Evolutionary conservation across 371 early-diverging fungal genomes (phyloP).

Genomic region (Rhizopus sp.): DNA sequence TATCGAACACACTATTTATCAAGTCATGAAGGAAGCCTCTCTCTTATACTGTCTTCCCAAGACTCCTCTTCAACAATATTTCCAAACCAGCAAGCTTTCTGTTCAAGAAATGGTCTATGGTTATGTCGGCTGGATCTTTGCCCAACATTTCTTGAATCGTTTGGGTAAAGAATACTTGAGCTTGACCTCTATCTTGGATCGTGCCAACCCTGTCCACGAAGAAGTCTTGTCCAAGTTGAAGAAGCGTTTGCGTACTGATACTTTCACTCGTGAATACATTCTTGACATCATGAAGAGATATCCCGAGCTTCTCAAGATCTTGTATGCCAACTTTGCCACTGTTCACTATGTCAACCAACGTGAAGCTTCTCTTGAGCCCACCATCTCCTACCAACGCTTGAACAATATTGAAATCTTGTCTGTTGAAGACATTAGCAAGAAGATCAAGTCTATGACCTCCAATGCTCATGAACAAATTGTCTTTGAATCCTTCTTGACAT

Average conservation of each 20-base stretch:
- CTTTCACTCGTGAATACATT: conserved; percentile 97
- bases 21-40: conserved; percentile 96
- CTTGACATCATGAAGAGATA: conserved; percentile 94
- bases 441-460: conserved; percentile 81
- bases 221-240: conserved; percentile 96
- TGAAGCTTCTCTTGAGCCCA: conserved; percentile 65
- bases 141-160: conserved; percentile 97
- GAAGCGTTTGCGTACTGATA: conserved; percentile 96
- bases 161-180: conserved; percentile 92
- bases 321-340: conserved; percentile 95
- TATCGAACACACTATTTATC: conserved; percentile 90
- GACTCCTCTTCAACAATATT: conserved; percentile 95
- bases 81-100: conserved; percentile 87
- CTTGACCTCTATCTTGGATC: conserved; percentile 80
- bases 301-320: conserved; percentile 88
- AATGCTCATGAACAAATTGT: conserved; percentile 96
- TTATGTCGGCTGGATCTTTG: conserved; percentile 95
- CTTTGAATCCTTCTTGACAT: conserved; percentile 92
- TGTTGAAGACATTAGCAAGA: conserved; percentile 84
- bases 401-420: conserved; percentile 77
- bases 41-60: conserved; percentile 96
- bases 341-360: conserved; percentile 86
- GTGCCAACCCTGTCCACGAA: conserved; percentile 78
- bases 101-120: conserved; percentile 97
- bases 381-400: conserved; percentile 91